Evolutionary conservation across 2,329 filamentous ascomycete species (phyloP).

Genomic region (Colletotrichum sp.): DNA sequence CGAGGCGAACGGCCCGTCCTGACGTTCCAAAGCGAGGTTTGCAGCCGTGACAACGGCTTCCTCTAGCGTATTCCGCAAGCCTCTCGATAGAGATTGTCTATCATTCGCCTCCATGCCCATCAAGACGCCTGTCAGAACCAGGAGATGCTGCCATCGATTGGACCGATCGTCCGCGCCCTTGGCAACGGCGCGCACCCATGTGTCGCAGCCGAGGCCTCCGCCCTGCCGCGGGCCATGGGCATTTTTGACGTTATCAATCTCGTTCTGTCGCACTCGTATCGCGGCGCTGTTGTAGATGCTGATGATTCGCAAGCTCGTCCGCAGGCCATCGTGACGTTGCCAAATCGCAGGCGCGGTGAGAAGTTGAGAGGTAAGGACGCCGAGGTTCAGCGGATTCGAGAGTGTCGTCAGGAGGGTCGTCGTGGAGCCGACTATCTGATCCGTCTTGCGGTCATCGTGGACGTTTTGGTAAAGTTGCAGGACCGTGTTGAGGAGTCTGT

Average conservation of each 20-base stretch:
- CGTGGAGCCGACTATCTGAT: conserved; percentile 69
- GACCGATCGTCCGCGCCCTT: conserved; percentile 64
- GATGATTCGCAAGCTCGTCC: conserved; percentile 68
- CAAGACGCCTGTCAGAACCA: conserved; percentile 81
- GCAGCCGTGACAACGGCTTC: conserved; percentile 75
- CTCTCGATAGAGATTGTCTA: conserved; percentile 65
- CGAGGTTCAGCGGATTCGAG: conserved; percentile 77
- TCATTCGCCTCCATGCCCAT: conserved; percentile 75
- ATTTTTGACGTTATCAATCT: conserved; percentile 39
- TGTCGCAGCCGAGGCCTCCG: conserved; percentile 52
- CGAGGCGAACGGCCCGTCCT: conserved; percentile 46
- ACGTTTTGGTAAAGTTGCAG: conserved; percentile 64
- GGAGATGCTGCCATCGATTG: conserved; percentile 79
- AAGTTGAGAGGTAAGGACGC: conserved; percentile 74
- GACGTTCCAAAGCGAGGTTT: conserved; percentile 72
- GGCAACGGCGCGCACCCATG: conserved; percentile 62
- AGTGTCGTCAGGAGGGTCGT: conserved; percentile 71
- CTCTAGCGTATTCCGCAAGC: conserved; percentile 72
- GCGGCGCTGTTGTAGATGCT: conserved; percentile 75
- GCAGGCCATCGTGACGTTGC: conserved; percentile 64
- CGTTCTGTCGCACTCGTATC: conserved; percentile 55
- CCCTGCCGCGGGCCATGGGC: conserved; percentile 36
- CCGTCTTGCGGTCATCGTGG: conserved; percentile 54
- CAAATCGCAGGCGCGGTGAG: conserved; percentile 76
- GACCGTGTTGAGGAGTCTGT: conserved; percentile 70